Conservation (phyloP, 2,329 filamentous ascomycete species). For the Colletotrichum sp. region DNA sequence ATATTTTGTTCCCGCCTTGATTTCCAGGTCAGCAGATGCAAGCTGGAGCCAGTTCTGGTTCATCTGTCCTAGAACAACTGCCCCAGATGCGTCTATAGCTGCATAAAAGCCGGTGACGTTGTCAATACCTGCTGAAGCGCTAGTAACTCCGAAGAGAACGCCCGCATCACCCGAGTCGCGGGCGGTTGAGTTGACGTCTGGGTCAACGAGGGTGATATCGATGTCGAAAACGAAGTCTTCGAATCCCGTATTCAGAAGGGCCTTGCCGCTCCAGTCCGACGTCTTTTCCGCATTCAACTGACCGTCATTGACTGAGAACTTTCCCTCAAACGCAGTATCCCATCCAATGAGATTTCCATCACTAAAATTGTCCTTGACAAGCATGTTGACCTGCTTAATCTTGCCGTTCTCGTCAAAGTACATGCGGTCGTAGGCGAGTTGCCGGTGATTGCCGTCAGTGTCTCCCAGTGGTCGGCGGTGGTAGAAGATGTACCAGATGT, state of each 20-base stretch:
- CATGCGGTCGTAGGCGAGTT: slow-evolving; percentile 52
- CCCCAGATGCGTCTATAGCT: slow-evolving; percentile 29
- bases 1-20: slow-evolving; percentile 21
- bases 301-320: slow-evolving; percentile 27
- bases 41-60: slow-evolving; percentile 24
- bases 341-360: slow-evolving; percentile 43
- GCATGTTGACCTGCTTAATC: slow-evolving; percentile 47
- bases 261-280: slow-evolving; percentile 22
- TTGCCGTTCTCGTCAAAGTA: slow-evolving; percentile 47
- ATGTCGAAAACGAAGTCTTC: slow-evolving; percentile 34
- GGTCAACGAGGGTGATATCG: slow-evolving; percentile 24
- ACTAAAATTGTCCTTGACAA: slow-evolving; percentile 46
- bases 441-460: slow-evolving; percentile 48
- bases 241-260: slow-evolving; percentile 41
- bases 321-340: slow-evolving; percentile 29
- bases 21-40: background rate
- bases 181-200: background rate
- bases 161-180: slow-evolving; percentile 30
- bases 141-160: slow-evolving; percentile 38
- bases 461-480: slow-evolving; percentile 51
- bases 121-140: slow-evolving; percentile 10
- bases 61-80: slow-evolving; percentile 25
- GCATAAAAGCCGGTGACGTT: slow-evolving; percentile 31
- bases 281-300: slow-evolving; percentile 27
- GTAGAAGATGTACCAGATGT: slow-evolving; percentile 56